These are phyloP conservation scores for Herpotrichia juniperi DNA, from an alignment of 2,329 filamentous ascomycete genomes.

Conservation along the genomic window DNA sequence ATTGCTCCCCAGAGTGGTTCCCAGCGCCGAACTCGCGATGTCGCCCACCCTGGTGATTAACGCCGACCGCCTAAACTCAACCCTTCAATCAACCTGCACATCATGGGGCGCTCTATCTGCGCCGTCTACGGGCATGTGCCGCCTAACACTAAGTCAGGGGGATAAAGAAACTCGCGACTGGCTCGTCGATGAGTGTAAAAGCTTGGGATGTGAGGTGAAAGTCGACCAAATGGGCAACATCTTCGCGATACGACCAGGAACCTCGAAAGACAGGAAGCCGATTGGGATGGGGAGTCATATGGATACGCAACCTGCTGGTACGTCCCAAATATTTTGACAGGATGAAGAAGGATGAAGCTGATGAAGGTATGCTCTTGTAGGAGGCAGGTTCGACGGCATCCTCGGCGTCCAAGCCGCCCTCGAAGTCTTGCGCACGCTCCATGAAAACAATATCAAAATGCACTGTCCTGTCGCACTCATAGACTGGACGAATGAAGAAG, in stretches of 20 bases:
- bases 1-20: conserved; percentile 4
- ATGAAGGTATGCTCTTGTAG: conserved; percentile 39
- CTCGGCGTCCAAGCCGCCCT: conserved; percentile 70
- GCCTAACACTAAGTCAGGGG: conserved; percentile 62
- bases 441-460: conserved; percentile 37
- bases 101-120: conserved; percentile 31
- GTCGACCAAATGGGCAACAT: conserved; percentile 45
- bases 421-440: conserved; percentile 45
- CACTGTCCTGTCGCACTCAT: conserved; percentile 73
- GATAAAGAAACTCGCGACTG: conserved; percentile 38
- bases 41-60: conserved; percentile 25
- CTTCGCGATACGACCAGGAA: conserved; percentile 37
- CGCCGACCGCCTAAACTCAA: conserved; percentile 27
- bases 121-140: conserved; percentile 70
- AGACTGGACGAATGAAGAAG: conserved; percentile 83
- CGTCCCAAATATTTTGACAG: neutral
- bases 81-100: conserved; percentile 32
- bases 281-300: conserved; percentile 55
- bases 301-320: conserved; percentile 55
- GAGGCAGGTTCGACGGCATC: conserved; percentile 76
- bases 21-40: conserved; percentile 2
- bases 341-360: neutral
- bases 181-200: conserved; percentile 34
- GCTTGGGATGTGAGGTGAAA: conserved; percentile 35
- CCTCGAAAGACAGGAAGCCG: conserved; percentile 56